Evolutionary conservation across 192 early-diverging fungal species (phyloP).

Genomic region (Backusella tuberculispora): DNA sequence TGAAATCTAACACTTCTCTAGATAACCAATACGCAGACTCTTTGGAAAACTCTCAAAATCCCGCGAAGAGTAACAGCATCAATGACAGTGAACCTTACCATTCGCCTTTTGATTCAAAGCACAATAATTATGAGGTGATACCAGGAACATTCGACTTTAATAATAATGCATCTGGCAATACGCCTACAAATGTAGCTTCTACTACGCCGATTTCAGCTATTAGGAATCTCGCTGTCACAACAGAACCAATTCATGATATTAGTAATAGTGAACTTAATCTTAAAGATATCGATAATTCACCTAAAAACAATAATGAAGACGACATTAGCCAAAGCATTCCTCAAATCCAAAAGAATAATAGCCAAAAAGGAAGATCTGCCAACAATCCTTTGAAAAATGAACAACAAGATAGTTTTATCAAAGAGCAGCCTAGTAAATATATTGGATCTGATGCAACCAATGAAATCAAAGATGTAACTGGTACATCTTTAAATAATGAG

Average conservation of each 20-base stretch:
- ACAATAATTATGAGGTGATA: background rate
- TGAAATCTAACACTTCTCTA: background rate
- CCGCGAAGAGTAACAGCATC: too few species aligned
- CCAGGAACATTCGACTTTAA: slow-evolving; percentile 2
- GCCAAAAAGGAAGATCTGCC: background rate
- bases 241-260: background rate
- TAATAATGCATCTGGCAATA: background rate
- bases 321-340: background rate
- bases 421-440: background rate
- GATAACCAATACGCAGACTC: background rate
- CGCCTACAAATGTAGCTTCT: background rate
- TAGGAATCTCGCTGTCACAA: background rate
- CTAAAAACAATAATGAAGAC: background rate
- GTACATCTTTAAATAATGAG: too few species aligned
- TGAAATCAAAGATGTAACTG: background rate
- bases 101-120: background rate
- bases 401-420: background rate
- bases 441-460: background rate
- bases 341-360: background rate
- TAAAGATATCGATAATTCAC: background rate
- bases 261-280: too few species aligned
- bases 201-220: background rate
- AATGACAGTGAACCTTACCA: too few species aligned
- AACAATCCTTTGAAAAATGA: background rate
- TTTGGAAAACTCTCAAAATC: background rate